These are phyloP conservation scores for Arabis hirsuta DNA, from an alignment of 345 rosid genomes.

Conservation along the genomic window DNA sequence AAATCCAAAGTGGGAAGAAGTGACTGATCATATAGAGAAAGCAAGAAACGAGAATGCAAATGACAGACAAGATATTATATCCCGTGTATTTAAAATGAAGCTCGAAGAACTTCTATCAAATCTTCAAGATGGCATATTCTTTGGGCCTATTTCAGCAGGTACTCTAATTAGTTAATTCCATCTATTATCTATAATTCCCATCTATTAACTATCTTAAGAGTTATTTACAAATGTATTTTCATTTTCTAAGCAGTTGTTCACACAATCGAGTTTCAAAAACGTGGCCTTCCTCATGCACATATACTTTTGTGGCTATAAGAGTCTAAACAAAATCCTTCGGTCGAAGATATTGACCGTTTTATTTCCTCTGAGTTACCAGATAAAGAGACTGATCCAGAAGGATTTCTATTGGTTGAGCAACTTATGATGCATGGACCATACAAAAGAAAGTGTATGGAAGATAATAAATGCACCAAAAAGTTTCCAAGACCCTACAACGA, in stretches of 20 bases:
- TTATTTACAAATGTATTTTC: background rate
- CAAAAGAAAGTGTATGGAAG: background rate
- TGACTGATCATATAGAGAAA: background rate
- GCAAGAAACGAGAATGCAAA: background rate
- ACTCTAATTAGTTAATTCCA: background rate
- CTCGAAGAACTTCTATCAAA: background rate
- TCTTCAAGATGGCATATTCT: background rate
- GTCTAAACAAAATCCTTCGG: background rate
- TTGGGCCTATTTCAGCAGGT: background rate
- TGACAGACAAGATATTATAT: conserved; percentile 5
- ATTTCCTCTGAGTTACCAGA: background rate
- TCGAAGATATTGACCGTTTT: background rate
- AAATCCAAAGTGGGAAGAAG: conserved; percentile 12
- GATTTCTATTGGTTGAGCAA: background rate
- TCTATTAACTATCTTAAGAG: background rate
- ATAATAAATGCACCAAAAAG: background rate
- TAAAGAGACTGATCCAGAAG: background rate
- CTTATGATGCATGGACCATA: conserved; percentile 13
- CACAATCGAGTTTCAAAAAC: conserved; percentile 1
- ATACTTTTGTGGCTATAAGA: conserved; percentile 9
- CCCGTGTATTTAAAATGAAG: conserved; percentile 16
- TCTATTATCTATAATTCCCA: background rate
- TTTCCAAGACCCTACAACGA: background rate
- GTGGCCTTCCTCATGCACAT: conserved; percentile 1
- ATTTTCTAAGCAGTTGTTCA: background rate